These are phyloP conservation scores for Cladophialophora psammophila DNA, from an alignment of 2,329 filamentous ascomycete genomes.

Conservation along the genomic window DNA sequence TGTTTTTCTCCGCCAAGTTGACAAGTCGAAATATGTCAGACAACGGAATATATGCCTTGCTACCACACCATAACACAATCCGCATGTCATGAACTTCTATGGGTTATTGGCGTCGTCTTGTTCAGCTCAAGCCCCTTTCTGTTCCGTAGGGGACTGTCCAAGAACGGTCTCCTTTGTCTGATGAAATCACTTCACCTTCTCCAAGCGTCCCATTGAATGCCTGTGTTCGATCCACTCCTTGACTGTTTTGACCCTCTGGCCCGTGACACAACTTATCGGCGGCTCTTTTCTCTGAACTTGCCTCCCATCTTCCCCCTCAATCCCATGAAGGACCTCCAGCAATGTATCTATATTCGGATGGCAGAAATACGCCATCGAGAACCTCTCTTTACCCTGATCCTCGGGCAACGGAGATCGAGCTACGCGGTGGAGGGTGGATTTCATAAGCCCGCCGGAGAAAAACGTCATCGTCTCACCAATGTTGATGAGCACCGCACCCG, in stretches of 20 bases:
- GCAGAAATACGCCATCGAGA: slow-evolving; percentile 91
- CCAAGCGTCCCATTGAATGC: slow-evolving; percentile 30
- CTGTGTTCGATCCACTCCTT: slow-evolving; percentile 36
- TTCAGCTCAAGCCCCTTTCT: too few relatives aligned
- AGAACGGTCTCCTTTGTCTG: too few relatives aligned
- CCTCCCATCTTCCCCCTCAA: slow-evolving; percentile 56
- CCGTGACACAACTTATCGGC: slow-evolving; percentile 30
- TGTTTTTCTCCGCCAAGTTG: too few relatives aligned
- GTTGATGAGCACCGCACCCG: slow-evolving; percentile 59
- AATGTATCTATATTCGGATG: slow-evolving; percentile 78
- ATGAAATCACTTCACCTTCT: slow-evolving; percentile 11
- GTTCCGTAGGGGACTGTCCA: too few relatives aligned
- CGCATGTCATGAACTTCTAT: too few relatives aligned
- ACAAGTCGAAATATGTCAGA: too few relatives aligned
- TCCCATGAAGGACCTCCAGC: slow-evolving; percentile 82
- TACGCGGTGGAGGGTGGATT: slow-evolving; percentile 59
- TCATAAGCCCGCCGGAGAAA: slow-evolving; percentile 58
- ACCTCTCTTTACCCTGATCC: slow-evolving; percentile 61
- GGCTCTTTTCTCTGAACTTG: slow-evolving; percentile 63
- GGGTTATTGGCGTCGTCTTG: too few relatives aligned
- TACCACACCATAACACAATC: too few relatives aligned
- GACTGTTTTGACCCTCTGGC: slow-evolving; percentile 26
- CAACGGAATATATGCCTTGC: too few relatives aligned
- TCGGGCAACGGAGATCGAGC: slow-evolving; percentile 71
- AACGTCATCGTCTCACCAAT: slow-evolving; percentile 58